Evolutionary conservation across 2,329 filamentous ascomycete genomes (phyloP).

Genomic region (Calonectria honghensis): DNA sequence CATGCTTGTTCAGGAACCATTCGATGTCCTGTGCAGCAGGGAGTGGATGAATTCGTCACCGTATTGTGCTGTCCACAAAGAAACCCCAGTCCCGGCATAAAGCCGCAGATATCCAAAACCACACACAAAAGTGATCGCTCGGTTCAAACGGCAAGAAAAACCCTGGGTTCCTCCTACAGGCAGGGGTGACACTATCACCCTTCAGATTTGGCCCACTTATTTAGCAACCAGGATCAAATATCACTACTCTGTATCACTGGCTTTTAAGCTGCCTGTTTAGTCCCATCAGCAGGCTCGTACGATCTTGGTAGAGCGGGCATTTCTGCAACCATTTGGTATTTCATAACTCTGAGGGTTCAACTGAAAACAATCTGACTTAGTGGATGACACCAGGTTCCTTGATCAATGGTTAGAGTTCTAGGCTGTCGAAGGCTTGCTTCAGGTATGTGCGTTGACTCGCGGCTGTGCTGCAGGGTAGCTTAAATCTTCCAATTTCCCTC

Average conservation of each 20-base stretch:
- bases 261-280: neutral
- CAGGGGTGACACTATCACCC: neutral
- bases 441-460: too few species aligned
- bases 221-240: neutral
- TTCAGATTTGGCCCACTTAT: neutral
- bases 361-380: neutral
- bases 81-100: neutral
- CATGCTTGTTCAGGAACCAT: slow-evolving; percentile 21
- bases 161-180: too few species aligned
- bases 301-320: neutral
- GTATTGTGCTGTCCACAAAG: neutral
- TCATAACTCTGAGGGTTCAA: too few species aligned
- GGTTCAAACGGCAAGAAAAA: neutral
- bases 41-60: neutral
- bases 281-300: neutral
- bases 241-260: too few species aligned
- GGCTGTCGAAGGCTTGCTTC: too few species aligned
- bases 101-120: neutral
- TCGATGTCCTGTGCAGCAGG: neutral
- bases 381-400: neutral
- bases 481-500: too few species aligned
- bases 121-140: neutral
- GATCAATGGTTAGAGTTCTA: too few species aligned
- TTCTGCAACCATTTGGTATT: too few species aligned
- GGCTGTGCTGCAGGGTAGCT: too few species aligned